Evolutionary conservation across 1,139 yeast genomes (phyloP), one percentile per base, ranked within the genome.

Genomic region (Candida gigantensis): DNA sequence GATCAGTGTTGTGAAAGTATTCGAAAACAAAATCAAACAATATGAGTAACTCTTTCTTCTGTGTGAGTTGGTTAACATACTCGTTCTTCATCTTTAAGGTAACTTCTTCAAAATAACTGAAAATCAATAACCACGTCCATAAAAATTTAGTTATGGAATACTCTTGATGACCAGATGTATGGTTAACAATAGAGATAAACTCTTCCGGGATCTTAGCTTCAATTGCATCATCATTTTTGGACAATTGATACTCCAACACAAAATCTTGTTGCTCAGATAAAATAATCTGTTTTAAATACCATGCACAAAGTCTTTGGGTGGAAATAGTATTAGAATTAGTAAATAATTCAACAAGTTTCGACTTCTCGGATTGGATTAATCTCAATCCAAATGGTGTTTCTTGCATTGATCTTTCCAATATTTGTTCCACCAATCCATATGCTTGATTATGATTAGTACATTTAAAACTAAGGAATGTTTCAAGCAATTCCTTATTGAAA

Each of bases 51-150:
- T 73, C 57, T 15, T 71, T 72, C 4, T 62, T 60, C 3, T 70
- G 68, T 40, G 70, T 72, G 38, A 88, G 57, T 45, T 83, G 83
- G 18, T 65, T 64, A 26, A 84, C 71, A 50, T 84, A 84, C 32
- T 72, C 68, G 32, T 76, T 72, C 40, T 90, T 70, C 46, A 87
- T 69, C 28, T 78, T 75, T 46, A 78, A 77, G 1, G 94, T 79
- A 5, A 85, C 75, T 41, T 81, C 79, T 37, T 76, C 73, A 53
- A 89, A 85, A 53, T 80, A 81, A 20, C 64, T 65, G 46, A 85
- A 72, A 0, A 85, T 57, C 39, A 87, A 60, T 39, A 65, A 63
- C 95, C 96, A 89, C 30, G 80, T 66, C 81, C 88, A 81, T 30
- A 86, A 52, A 51, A 77, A 85, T 27, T 62, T 65, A 29, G 72